Percentiles rank a stretch among this genome's conserved stretches.
These are phyloP conservation scores for Ustilago lituana DNA, from an alignment of 1,284 basidiomycete genomes.

Conservation along the genomic window DNA sequence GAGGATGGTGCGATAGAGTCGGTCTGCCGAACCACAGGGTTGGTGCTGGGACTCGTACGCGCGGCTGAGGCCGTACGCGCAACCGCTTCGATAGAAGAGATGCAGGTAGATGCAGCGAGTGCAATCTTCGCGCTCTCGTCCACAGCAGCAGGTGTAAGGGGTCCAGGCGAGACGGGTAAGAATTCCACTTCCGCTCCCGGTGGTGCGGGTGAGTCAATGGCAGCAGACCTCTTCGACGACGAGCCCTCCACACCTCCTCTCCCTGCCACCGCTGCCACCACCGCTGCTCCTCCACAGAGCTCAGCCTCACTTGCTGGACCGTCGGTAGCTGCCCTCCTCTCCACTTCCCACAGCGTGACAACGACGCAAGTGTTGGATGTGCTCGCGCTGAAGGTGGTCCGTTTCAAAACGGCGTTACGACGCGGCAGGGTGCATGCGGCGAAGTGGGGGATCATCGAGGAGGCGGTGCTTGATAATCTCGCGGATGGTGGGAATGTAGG, in stretches of 20 bases:
- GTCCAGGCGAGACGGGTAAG: not conserved
- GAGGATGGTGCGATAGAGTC: conserved; percentile 11
- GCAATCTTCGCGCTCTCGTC: not conserved
- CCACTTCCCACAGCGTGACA: too few relatives aligned
- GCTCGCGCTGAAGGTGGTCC: conserved; percentile 14
- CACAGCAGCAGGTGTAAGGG: not conserved
- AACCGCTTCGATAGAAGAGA: not conserved
- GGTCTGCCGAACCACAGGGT: not conserved
- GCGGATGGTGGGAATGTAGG: too few relatives aligned
- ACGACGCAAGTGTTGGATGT: conserved; percentile 11
- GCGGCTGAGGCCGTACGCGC: conserved; percentile 8
- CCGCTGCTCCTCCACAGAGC: not conserved
- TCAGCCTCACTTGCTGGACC: not conserved
- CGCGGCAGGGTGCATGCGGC: not conserved
- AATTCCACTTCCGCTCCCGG: too few relatives aligned
- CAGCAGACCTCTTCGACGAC: conserved; percentile 33
- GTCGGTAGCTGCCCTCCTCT: conserved; percentile 7
- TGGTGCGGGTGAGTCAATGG: too few relatives aligned
- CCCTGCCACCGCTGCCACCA: not conserved
- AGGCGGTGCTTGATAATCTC: conserved; percentile 4
- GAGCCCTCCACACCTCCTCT: conserved; percentile 25
- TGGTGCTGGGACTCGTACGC: conserved; percentile 4
- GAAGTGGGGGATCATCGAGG: not conserved
- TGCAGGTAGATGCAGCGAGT: not conserved
- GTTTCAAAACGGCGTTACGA: not conserved